phyloP scores from a whole-genome alignment of 1,139 yeast species.

The Yamadazyma atmosphaerica region DNA sequence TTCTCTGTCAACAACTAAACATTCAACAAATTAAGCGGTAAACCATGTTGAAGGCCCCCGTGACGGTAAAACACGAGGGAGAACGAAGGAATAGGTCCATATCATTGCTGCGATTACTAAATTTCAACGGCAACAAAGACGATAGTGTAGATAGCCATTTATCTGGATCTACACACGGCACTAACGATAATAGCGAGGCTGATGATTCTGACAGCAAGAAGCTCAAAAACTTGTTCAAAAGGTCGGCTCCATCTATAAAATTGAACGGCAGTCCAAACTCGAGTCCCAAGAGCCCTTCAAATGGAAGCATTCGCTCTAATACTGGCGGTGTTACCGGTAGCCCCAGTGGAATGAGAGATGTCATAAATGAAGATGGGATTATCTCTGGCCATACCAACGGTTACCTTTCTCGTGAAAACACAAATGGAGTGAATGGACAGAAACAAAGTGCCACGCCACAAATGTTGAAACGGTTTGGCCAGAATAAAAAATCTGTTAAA shows the following conservation, averaged over 20 bases:
- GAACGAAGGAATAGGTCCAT: conserved; percentile 13
- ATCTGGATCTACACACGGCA: neutral
- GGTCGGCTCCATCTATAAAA: conserved; percentile 6
- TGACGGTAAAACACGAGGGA: conserved; percentile 10
- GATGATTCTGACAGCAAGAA: conserved; percentile 14
- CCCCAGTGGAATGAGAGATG: neutral
- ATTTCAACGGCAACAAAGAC: conserved; percentile 4
- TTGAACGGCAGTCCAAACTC: conserved; percentile 1
- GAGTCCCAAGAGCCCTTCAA: neutral
- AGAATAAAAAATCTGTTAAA: conserved; percentile 8
- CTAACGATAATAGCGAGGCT: neutral
- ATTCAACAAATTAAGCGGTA: neutral
- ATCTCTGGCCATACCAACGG: neutral
- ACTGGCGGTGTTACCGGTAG: neutral
- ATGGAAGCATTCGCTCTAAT: neutral
- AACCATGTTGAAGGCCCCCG: conserved; percentile 13
- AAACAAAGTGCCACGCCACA: conserved; percentile 8
- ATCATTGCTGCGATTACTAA: conserved; percentile 12
- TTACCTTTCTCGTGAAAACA: neutral
- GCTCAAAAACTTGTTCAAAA: conserved; percentile 26
- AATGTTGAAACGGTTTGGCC: conserved; percentile 12
- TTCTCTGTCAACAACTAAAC: conserved; percentile 1
- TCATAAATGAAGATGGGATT: neutral
- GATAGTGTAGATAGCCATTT: neutral
- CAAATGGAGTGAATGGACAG: neutral